phyloP scores from a whole-genome alignment of 1,284 basidiomycete genomes.

The Heimioporus punctisporus region DNA sequence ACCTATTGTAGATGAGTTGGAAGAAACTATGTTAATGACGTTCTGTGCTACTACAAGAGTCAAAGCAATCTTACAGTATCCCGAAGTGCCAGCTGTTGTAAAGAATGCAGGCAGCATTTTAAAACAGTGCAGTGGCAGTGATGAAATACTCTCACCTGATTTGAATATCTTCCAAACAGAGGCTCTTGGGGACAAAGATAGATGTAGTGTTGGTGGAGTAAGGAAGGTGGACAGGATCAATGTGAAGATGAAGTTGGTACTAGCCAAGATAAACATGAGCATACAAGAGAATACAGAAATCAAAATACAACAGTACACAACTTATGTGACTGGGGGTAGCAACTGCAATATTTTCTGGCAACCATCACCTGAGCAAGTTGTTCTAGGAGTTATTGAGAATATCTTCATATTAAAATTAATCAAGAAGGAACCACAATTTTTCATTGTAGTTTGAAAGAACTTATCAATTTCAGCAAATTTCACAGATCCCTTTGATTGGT shows the following conservation, averaged over 20 bases:
- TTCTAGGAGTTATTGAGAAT: background rate
- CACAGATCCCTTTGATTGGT: background rate
- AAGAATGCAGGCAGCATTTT: background rate
- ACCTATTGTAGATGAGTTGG: background rate
- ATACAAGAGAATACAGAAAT: background rate
- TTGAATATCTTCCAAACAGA: background rate
- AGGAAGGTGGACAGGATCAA: background rate
- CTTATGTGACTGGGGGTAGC: background rate
- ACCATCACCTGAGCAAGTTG: background rate
- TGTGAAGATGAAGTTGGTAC: no score
- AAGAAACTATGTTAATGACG: background rate
- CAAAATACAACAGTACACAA: background rate
- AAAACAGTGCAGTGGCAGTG: background rate
- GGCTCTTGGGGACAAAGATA: background rate
- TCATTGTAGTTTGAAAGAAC: background rate
- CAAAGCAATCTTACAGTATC: background rate
- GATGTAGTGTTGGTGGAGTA: background rate
- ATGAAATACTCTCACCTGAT: background rate
- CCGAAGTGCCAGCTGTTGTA: background rate
- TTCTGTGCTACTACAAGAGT: background rate
- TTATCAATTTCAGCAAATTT: background rate
- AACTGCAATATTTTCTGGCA: background rate
- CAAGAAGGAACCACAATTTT: background rate
- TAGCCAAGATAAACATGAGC: background rate
- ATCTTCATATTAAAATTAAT: background rate